These are phyloP conservation scores for Paecilomyces variotii DNA, from an alignment of 2,329 filamentous ascomycete species.

Conservation along the genomic window DNA sequence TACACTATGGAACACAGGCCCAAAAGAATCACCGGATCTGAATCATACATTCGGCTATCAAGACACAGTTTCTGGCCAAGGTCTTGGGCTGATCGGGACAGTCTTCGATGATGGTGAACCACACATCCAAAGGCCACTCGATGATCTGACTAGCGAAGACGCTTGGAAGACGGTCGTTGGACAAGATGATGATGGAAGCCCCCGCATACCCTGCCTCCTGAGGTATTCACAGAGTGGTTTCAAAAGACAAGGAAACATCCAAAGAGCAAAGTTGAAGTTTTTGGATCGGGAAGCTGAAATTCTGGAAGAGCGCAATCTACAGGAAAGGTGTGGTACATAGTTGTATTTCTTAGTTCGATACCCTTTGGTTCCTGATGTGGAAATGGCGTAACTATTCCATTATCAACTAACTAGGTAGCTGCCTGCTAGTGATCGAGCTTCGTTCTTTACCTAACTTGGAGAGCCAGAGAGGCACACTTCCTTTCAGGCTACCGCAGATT, in stretches of 20 bases:
- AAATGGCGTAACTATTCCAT: no score
- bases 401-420: no score
- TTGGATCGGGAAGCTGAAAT: no score
- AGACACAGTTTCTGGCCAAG: neutral
- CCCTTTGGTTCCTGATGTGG: neutral
- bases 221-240: no score
- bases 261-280: neutral
- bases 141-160: neutral
- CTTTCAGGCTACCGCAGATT: neutral
- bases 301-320: no score
- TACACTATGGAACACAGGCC: neutral
- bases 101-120: neutral
- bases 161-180: neutral
- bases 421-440: neutral
- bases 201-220: no score
- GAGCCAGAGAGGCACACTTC: neutral
- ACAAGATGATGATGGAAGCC: neutral
- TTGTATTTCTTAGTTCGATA: neutral
- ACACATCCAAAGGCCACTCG: neutral
- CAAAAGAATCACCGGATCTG: neutral
- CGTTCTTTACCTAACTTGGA: neutral
- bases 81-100: neutral
- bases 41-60: neutral
- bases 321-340: neutral
- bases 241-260: no score